Percentiles rank a stretch among this genome's conserved stretches.
phyloP scores from a whole-genome alignment of 345 rosid species.

The Murraya koenigii region DNA sequence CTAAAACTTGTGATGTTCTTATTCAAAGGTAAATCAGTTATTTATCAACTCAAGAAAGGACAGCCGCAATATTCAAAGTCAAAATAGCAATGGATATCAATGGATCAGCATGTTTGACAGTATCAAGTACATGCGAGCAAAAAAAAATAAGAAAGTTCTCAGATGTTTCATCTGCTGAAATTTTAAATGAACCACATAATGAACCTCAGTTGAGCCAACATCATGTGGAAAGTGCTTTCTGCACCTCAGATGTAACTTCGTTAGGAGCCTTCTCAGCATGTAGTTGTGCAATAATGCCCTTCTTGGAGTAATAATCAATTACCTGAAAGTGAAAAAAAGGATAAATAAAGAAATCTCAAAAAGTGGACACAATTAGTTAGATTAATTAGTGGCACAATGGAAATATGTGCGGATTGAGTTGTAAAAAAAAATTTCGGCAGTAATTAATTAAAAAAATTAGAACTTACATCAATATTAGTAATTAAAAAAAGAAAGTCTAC shows the following conservation, averaged over 20 bases:
- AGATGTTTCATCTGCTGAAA: conserved; percentile 3
- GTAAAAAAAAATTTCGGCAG: too few species aligned
- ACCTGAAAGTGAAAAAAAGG: conserved; percentile 45
- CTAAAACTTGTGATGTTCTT: neutral
- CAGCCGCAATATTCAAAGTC: conserved; percentile 2
- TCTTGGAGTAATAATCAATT: conserved; percentile 70
- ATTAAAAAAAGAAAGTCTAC: too few species aligned
- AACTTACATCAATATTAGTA: too few species aligned
- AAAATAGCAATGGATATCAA: neutral
- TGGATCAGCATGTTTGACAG: conserved; percentile 1
- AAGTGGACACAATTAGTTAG: neutral
- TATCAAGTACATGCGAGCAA: conserved; percentile 6
- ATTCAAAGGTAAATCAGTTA: neutral
- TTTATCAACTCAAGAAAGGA: neutral
- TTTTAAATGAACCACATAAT: neutral
- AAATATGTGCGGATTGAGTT: neutral
- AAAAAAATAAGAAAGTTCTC: neutral
- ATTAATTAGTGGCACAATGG: neutral
- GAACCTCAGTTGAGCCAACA: neutral
- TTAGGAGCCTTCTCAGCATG: conserved; percentile 81
- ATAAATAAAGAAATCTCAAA: neutral
- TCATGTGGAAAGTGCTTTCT: conserved; percentile 57
- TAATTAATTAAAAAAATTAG: too few species aligned
- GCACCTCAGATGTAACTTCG: conserved; percentile 72
- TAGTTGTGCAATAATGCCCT: conserved; percentile 63